Base-by-base conservation (phyloP, 805 yeast genomes). In the Torulaspora microellipsoides region DNA sequence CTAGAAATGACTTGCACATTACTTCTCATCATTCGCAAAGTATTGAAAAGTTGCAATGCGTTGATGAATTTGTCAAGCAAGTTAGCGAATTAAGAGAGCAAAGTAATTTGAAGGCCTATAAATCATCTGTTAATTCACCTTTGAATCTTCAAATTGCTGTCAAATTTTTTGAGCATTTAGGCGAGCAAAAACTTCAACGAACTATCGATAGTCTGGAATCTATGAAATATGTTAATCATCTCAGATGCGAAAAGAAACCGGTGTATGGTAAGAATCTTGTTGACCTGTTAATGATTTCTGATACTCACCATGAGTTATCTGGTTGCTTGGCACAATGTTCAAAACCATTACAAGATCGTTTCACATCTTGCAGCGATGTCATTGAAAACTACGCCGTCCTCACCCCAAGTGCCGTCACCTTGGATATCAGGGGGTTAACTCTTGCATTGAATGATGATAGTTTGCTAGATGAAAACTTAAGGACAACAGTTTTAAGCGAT, bases 381-480 rank as follows among this genome's bases (percentile, higher is more conserved):
- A 75, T 91, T 46, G 87, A 85, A 34, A 80, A 83, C 48, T 93
- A 73, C 65, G 86, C 95, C 0, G 91, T 86, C 50, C 76, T 91
- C 4, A 93, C 98, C 0, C 99, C 99, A 0, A 71, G 81, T 3
- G 95, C 79, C 3, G 95, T 89, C 2, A 75, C 87, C 1, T 70
- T 85, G 40, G 91, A 89, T 59, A 72, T 83, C 75, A 72, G 77
- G 37, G 77, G 80, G 2, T 30, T 56, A 38, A 13, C 57, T 1
- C 23, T 66, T 13, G 66, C 58, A 5, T 38, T 56, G 9, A 52
- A 60, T 30, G 60, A 53, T 23, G 50, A 47, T 3, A 57, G 59
- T 39, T 23, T 51, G 4, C 6, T 56, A 11, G 59, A 62, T 32
- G 45, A 45, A 46, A 62, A 25, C 66, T 59, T 39, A 60, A 74